Conservation (phyloP, 257 asterid species). For the Cinchona pubescens region DNA sequence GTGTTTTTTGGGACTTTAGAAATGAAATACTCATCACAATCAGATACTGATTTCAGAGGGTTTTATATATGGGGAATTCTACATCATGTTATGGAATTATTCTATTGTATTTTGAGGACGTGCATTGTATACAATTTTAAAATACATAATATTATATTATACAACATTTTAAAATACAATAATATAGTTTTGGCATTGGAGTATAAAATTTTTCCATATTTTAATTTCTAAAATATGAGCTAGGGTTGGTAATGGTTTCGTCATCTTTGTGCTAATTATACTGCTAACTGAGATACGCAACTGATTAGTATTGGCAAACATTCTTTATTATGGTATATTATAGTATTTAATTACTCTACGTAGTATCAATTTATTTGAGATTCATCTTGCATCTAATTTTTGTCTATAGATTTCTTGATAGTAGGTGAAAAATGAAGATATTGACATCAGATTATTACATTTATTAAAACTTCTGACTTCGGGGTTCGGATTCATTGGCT, state of each 20-base stretch:
- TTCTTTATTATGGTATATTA: background rate
- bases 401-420: conserved; percentile 2
- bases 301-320: conserved; percentile 8
- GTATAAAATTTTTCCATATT: background rate
- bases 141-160: no score
- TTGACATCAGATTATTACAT: background rate
- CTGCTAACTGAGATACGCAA: conserved; percentile 10
- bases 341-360: background rate
- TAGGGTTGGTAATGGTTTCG: background rate
- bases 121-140: no score
- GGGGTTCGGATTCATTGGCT: background rate
- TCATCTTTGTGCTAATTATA: conserved; percentile 4
- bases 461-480: conserved; percentile 5
- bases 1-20: no score
- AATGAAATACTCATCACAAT: no score
- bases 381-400: background rate
- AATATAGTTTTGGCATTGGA: no score
- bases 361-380: background rate
- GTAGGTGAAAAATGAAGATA: background rate
- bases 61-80: no score
- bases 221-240: background rate
- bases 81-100: no score
- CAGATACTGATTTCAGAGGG: no score
- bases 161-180: no score
- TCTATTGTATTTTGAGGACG: no score